Evolutionary conservation across 2,329 filamentous ascomycete species (phyloP).

Genomic region (Bipolaris cookei): DNA sequence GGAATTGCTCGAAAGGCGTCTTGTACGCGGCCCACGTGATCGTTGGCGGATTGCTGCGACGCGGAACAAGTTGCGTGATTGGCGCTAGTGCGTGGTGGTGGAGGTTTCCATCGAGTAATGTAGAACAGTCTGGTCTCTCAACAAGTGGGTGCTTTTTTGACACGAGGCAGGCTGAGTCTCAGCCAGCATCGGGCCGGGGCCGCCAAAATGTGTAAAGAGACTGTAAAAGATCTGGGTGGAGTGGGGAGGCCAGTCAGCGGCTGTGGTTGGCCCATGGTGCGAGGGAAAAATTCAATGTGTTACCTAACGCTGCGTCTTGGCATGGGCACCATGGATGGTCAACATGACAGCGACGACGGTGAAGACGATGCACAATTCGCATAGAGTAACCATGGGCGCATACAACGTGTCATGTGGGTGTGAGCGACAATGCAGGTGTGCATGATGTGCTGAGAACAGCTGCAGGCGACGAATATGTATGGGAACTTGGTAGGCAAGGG

Average conservation of each 20-base stretch:
- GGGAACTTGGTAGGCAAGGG: no score
- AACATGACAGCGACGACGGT: constrained; percentile 20
- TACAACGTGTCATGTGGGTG: constrained; percentile 1
- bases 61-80: constrained; percentile 10
- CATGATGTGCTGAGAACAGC: constrained; percentile 1
- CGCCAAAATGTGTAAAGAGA: constrained; percentile 33
- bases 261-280: constrained; percentile 25
- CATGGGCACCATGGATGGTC: constrained; percentile 25
- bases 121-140: constrained; percentile 38
- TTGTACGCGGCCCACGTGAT: constrained; percentile 1
- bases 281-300: constrained; percentile 36
- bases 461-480: neutral
- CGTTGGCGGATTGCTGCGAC: constrained; percentile 20
- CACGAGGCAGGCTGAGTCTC: constrained; percentile 21
- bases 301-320: constrained; percentile 42
- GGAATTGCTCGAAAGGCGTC: constrained; percentile 17
- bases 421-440: constrained; percentile 10
- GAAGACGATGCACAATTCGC: constrained; percentile 32
- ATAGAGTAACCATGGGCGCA: constrained; percentile 11
- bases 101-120: constrained; percentile 32
- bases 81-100: constrained; percentile 13
- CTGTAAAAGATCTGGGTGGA: constrained; percentile 28
- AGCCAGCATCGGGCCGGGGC: constrained; percentile 24
- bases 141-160: constrained; percentile 37
- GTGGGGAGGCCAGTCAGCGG: constrained; percentile 32